Percentiles rank a stretch among this genome's conserved stretches.
phyloP scores from a whole-genome alignment of 495 filamentous ascomycete species.

The Lepidopterella palustris region DNA sequence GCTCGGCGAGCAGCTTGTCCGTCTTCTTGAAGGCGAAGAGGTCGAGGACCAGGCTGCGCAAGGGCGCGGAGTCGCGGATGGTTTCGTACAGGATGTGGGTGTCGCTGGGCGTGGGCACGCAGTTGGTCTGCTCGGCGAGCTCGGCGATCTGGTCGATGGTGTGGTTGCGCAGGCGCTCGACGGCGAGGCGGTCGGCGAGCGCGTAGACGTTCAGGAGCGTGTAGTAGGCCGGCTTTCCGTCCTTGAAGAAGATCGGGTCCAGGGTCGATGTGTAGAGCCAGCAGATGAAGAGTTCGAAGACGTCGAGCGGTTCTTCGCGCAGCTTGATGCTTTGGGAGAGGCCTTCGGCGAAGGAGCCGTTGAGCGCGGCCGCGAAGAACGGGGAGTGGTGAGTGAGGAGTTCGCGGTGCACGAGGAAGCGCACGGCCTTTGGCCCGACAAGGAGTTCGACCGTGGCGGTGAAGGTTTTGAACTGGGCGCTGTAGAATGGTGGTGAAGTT shows the following conservation, averaged over 20 bases:
- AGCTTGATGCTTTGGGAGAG: conserved; percentile 35
- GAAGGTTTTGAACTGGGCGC: conserved; percentile 26
- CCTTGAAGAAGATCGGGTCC: conserved; percentile 21
- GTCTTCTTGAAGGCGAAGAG: conserved; percentile 48
- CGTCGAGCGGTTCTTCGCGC: conserved; percentile 34
- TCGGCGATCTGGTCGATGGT: conserved; percentile 37
- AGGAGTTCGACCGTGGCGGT: conserved; percentile 32
- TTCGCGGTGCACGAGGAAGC: conserved; percentile 41
- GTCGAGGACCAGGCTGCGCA: conserved; percentile 41
- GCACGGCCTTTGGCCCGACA: conserved; percentile 31
- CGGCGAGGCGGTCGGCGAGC: conserved; percentile 40
- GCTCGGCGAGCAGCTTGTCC: conserved; percentile 38
- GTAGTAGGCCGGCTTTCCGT: conserved; percentile 42
- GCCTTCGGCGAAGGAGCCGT: conserved; percentile 43
- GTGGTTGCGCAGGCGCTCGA: conserved; percentile 38
- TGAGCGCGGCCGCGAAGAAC: conserved; percentile 47
- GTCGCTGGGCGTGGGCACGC: conserved; percentile 43
- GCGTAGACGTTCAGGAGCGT: conserved; percentile 42
- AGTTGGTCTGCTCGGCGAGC: conserved; percentile 42
- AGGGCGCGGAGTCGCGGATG: conserved; percentile 23
- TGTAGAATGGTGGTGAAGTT: neutral
- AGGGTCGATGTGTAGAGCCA: conserved; percentile 44
- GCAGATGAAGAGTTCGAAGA: conserved; percentile 42
- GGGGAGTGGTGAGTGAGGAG: conserved; percentile 40
- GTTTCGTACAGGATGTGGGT: conserved; percentile 40